A percentile compares a stretch with the other conserved stretches of the same genome.
Conservation (phyloP, 164 flowering plant genomes). For the Liquidambar formosana region DNA sequence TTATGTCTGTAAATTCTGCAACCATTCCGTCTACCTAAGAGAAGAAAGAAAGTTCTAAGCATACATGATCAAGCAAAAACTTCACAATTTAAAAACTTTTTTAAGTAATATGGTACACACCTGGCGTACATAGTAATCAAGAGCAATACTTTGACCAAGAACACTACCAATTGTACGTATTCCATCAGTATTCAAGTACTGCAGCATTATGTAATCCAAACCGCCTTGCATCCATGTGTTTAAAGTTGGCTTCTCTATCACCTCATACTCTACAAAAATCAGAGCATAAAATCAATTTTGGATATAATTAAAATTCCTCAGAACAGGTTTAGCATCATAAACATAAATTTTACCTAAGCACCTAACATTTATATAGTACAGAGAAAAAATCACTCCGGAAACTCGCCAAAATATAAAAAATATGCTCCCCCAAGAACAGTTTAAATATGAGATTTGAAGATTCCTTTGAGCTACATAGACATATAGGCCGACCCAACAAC, state of each 20-base stretch:
- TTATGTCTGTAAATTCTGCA: constrained; percentile 94
- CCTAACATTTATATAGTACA: too few species aligned
- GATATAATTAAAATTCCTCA: neutral
- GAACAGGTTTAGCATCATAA: neutral
- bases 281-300: neutral
- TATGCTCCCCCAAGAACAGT: too few species aligned
- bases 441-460: too few species aligned
- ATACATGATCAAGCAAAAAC: neutral
- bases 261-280: constrained; percentile 74
- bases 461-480: too few species aligned
- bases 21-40: constrained; percentile 96
- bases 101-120: constrained; percentile 27
- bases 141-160: constrained; percentile 97
- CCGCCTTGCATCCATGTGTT: constrained; percentile 94
- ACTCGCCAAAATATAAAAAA: too few species aligned
- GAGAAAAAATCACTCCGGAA: too few species aligned
- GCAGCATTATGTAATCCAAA: constrained; percentile 81
- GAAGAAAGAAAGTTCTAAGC: neutral
- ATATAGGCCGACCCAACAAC: too few species aligned
- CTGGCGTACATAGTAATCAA: constrained; percentile 96
- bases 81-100: neutral
- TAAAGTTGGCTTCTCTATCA: constrained; percentile 73
- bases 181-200: constrained; percentile 81
- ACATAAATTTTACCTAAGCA: too few species aligned
- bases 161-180: constrained; percentile 95